A percentile compares a stretch with the other conserved stretches of the same genome.
Conservation (phyloP, 2,329 filamentous ascomycete species). For the Lasiodiplodia citricola region DNA sequence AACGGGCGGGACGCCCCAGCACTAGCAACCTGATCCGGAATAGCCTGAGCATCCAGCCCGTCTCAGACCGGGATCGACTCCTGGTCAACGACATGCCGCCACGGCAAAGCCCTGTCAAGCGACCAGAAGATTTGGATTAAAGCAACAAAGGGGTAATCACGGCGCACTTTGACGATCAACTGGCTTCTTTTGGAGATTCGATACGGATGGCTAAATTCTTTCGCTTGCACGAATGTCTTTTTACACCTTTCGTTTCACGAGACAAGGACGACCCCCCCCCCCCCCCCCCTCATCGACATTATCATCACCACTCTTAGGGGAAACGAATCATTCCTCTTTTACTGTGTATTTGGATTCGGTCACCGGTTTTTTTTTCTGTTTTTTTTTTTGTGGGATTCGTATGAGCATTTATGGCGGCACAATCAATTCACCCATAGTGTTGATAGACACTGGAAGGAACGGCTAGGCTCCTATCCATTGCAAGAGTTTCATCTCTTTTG, state of each 20-base stretch:
- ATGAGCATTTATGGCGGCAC: slow-evolving; percentile 4
- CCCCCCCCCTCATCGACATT: background rate
- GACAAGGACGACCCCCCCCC: background rate
- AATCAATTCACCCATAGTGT: slow-evolving; percentile 6
- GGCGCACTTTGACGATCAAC: slow-evolving; percentile 9
- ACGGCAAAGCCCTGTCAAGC: slow-evolving; percentile 47
- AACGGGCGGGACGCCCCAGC: slow-evolving; percentile 31
- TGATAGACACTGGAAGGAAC: slow-evolving; percentile 6
- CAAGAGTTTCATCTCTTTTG: background rate
- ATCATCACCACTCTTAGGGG: background rate
- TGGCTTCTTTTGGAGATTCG: background rate
- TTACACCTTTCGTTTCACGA: slow-evolving; percentile 13
- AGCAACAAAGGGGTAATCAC: background rate
- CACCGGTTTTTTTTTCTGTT: background rate
- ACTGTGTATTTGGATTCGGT: slow-evolving; percentile 14
- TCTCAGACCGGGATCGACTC: slow-evolving; percentile 31
- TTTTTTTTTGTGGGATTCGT: background rate
- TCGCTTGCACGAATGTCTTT: slow-evolving; percentile 13
- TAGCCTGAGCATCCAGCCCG: slow-evolving; percentile 45
- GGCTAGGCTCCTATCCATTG: background rate
- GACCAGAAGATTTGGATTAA: slow-evolving; percentile 53
- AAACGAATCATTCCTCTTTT: slow-evolving; percentile 7
- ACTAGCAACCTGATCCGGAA: slow-evolving; percentile 42
- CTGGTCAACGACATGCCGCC: slow-evolving; percentile 34
- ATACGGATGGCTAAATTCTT: slow-evolving; percentile 15